phyloP scores from a whole-genome alignment of 2,329 filamentous ascomycete genomes.

The Gnomoniopsis sp. region DNA sequence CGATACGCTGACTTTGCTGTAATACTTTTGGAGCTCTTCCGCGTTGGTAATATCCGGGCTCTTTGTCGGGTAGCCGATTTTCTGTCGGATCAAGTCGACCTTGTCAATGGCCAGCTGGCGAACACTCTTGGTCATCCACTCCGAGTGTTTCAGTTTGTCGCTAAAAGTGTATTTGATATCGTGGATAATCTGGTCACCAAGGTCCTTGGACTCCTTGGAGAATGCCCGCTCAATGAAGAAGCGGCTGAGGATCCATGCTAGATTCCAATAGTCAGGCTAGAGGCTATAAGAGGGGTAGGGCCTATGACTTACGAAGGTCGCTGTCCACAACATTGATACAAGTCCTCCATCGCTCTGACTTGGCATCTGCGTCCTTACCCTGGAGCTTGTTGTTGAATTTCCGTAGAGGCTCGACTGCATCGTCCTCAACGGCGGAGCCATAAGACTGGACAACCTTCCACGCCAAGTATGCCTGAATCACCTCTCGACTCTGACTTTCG shows the following conservation, averaged over 20 bases:
- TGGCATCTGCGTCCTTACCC: slow-evolving; percentile 60
- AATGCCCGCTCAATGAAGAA: slow-evolving; percentile 71
- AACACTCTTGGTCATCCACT: slow-evolving; percentile 64
- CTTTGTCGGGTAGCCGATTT: slow-evolving; percentile 63
- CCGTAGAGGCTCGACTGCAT: slow-evolving; percentile 55
- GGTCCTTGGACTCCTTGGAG: slow-evolving; percentile 60
- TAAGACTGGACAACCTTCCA: slow-evolving; percentile 66
- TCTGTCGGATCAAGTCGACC: slow-evolving; percentile 63
- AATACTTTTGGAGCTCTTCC: slow-evolving; percentile 52
- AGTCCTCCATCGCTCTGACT: slow-evolving; percentile 63
- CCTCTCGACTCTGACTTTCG: slow-evolving; percentile 42
- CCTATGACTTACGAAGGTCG: slow-evolving; percentile 35
- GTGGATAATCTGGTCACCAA: slow-evolving; percentile 66
- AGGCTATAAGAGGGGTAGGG: not conserved
- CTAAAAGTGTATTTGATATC: slow-evolving; percentile 67
- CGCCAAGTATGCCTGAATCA: slow-evolving; percentile 59
- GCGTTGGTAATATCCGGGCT: slow-evolving; percentile 61
- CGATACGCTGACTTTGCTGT: slow-evolving; percentile 48
- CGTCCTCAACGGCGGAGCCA: slow-evolving; percentile 55
- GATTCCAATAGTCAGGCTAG: slow-evolving; percentile 25
- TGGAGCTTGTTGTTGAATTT: slow-evolving; percentile 58
- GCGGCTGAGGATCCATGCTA: slow-evolving; percentile 67
- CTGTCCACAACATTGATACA: slow-evolving; percentile 57
- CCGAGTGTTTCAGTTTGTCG: slow-evolving; percentile 51
- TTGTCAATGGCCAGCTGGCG: slow-evolving; percentile 60